These are phyloP conservation scores for Aspergillus sp. DNA, from an alignment of 2,329 filamentous ascomycete genomes.

Conservation along the genomic window DNA sequence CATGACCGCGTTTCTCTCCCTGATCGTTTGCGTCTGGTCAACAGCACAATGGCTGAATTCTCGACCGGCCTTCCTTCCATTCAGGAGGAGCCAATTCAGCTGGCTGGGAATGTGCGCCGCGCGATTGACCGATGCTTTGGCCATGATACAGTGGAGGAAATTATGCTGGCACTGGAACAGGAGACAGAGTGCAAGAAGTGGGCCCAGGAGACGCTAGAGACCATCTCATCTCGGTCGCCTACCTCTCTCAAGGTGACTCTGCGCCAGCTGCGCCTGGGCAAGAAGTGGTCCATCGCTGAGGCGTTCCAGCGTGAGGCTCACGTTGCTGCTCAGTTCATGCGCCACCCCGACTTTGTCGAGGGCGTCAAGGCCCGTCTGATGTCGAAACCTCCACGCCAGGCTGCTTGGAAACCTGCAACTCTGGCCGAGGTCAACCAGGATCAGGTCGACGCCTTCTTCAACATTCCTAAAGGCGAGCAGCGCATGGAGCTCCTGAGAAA, in stretches of 20 bases:
- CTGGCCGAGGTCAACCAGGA: slow-evolving; percentile 64
- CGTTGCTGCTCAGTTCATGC: slow-evolving; percentile 87
- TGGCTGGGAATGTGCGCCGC: slow-evolving; percentile 69
- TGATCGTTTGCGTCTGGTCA: slow-evolving; percentile 70
- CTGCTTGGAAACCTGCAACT: slow-evolving; percentile 73
- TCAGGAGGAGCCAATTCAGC: slow-evolving; percentile 61
- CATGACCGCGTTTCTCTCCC: slow-evolving; percentile 67
- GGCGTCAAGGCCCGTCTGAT: slow-evolving; percentile 83
- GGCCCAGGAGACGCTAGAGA: slow-evolving; percentile 75
- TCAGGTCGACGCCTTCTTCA: slow-evolving; percentile 70
- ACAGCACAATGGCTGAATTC: slow-evolving; percentile 89
- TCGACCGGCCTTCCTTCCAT: slow-evolving; percentile 71
- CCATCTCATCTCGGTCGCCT: slow-evolving; percentile 76
- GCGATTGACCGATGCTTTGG: slow-evolving; percentile 84
- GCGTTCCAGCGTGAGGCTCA: slow-evolving; percentile 83
- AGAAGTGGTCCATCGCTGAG: slow-evolving; percentile 75
- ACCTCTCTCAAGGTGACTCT: slow-evolving; percentile 83
- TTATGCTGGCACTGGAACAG: slow-evolving; percentile 65
- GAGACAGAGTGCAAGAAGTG: slow-evolving; percentile 63
- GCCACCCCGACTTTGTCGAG: slow-evolving; percentile 84
- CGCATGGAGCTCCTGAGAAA: slow-evolving; percentile 62
- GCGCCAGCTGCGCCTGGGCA: slow-evolving; percentile 75
- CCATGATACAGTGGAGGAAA: slow-evolving; percentile 65
- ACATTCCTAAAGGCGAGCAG: slow-evolving; percentile 44
- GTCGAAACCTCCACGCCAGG: slow-evolving; percentile 63